Evolutionary conservation across 257 asterid genomes (phyloP), one percentile per base, ranked within the genome.

Genomic region (Scutellaria baicalensis): DNA sequence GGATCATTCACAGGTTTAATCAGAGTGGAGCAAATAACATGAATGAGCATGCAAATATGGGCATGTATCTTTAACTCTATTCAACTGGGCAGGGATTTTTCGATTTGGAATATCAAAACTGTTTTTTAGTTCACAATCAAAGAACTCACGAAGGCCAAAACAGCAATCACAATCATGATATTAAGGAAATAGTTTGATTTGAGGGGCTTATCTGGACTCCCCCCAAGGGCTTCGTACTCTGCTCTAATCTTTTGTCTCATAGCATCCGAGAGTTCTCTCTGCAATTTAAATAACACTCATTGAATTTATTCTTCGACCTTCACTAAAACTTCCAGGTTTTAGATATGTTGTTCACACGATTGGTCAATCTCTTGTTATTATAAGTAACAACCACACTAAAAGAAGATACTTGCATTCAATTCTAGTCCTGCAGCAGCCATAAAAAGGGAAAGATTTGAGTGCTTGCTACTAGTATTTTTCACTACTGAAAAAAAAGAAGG

Each of bases 131-230:
- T 88, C 84, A 87, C 86, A 82, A 91, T 69, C 56, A 94, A 81
- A 80, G 73, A 89, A 66, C 97, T 79, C 80, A 89, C 77, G 58
- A 70, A 64, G 47, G 99, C 99, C 87, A 91, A 85, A 81, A 91
- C 86, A 81, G 89, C 93, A 78, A 94, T 74, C 54, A 80, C 82
- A 66, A 91, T 88, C 61, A 89, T 94, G 80, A 94, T 91, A 80
- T 88, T 89, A 17, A 94, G 95, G 84, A 94, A 94, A 79, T 89
- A 89, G 89, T 91, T 94, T 1, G 99, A 79, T 33, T 75, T 76
- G 63, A 94, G 97, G 83, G 99, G 97, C 97, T 89, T 94, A 83
- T 91, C 88, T 84, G 99, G 90, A 78, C 90, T 89, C 72, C 99
- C 99, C 36, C 99, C 97, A 38, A 94, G 2, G 4, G 76, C 94